Base-by-base conservation (phyloP, 2,329 filamentous ascomycete species). In the Epichloe elymi region DNA sequence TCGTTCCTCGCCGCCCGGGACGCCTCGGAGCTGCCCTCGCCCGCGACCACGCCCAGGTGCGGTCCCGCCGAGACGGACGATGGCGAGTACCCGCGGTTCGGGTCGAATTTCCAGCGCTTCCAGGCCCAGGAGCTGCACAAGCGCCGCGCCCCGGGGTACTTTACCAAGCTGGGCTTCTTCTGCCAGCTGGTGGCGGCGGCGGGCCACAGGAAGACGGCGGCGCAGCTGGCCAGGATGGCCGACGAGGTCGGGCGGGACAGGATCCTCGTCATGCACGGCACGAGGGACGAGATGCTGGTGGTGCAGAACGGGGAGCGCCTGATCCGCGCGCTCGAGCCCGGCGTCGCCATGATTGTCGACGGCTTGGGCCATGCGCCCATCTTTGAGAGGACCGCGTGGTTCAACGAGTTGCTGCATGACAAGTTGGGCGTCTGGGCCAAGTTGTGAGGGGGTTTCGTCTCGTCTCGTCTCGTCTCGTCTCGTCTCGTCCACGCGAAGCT, bases 71-170 rank as follows among this genome's bases (percentile, higher is more conserved):
- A 55, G n/a, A 49, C 51, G n/a, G 55, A 53, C n/a, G 57, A 59
- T 38, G 59, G 57, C 2, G 55, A 58, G 49, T 80, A 80, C 51
- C 58, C 71, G 38, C 67, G 65, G 8, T 95, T 93, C 64, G 76
- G 76, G 4, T 87, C 74, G 49, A 93, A 91, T 62, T 88, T 82
- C 53, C 85, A 93, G 69, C 83, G 89, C 5, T 91, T 89, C 61
- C 83, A 85, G 26, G 88, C 89, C 0, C 80, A 84, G 57, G 88
- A 95, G 66, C 66, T 94, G 55, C 73, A 71, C 60, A 95, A 95
- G 70, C 75, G 85, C 17, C 68, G 73, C 15, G 74, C 85, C 52
- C 68, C 74, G 1, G 69, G 72, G 1, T 71, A 71, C 5, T 91
- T 88, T 63, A 79, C 77, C 3, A 74, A 72, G 45, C 72, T 71